Base-by-base conservation (phyloP, 2,329 filamentous ascomycete genomes). In the Huntiella bhutanensis region DNA sequence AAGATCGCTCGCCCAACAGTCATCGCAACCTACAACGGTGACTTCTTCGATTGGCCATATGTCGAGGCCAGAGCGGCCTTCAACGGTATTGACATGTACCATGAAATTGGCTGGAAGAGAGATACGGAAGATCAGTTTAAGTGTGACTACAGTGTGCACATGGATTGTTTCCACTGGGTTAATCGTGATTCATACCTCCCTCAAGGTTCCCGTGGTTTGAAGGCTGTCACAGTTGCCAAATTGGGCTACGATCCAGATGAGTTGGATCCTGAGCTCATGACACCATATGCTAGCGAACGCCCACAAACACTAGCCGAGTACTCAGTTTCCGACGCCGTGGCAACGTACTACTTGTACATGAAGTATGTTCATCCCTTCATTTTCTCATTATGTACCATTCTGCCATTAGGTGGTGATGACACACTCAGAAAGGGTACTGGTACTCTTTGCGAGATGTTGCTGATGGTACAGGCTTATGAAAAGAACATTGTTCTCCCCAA, bases 291-390 rank as follows among this genome's bases (percentile, higher is more conserved):
- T 12, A 77, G 69, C 51, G 91, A 98, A 63, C 73, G 85, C 53
- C 91, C 91, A 0, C 91, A 98, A 59, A 93, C 85, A 0, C 68
- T 98, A 44, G 88, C 91, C 6, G 91, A 98, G 57, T 98, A 98
- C 64, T 98, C 92, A 0, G 91, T 98, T 39, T 98, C 92, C 56
- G 92, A 98, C 69, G 92, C 92, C 7, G 91, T 98, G 43, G 91
- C 91, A 16, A 98, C 91, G 0, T 98, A 98, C 60, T 98, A 98
- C 58, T 67, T 98, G 51, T 98, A 98, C 70, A 98, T 98, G 92
- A 98, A 98, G 79, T 98, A 98, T 61, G 84, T 98, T n/a, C 91
- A 98, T 60, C 91, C 91, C 3, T 98, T 98, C 67, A 91, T 98
- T 60, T 98, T 98, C 70, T 96, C 92, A 1, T 68, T 98, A 0